Evolutionary conservation across 2,329 filamentous ascomycete species (phyloP).

Genomic region (Arthrobotrys sphaeroides): DNA sequence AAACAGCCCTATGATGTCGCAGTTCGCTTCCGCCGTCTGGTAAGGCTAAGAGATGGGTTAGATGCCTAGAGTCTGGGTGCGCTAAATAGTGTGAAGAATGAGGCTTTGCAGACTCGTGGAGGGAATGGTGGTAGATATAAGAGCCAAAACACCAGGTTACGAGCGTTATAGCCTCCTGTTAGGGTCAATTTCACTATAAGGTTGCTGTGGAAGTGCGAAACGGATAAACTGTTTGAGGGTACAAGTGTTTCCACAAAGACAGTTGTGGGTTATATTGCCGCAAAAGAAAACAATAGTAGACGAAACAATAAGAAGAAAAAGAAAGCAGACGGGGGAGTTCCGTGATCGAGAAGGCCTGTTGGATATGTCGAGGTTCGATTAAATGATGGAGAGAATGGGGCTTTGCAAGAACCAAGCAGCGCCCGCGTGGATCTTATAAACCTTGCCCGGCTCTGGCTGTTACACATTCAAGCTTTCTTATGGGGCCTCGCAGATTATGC

Average conservation of each 20-base stretch:
- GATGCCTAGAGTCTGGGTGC: conserved; percentile 46
- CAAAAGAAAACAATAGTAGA: background rate
- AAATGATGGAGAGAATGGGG: conserved; percentile 27
- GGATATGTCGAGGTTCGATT: background rate
- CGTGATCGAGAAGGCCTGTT: conserved; percentile 26
- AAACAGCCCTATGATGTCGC: conserved; percentile 49
- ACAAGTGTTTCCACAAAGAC: background rate
- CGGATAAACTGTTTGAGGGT: conserved; percentile 7
- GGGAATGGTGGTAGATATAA: conserved; percentile 22
- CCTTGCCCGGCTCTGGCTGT: conserved; percentile 1
- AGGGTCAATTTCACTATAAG: conserved; percentile 15
- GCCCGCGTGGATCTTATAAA: conserved; percentile 52
- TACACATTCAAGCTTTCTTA: conserved; percentile 24
- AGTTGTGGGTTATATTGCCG: background rate
- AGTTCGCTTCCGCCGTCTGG: conserved; percentile 37
- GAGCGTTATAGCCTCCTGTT: conserved; percentile 43
- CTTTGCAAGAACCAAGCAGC: conserved; percentile 45
- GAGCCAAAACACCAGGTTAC: conserved; percentile 19
- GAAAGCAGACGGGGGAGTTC: conserved; percentile 8
- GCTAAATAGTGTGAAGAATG: conserved; percentile 33
- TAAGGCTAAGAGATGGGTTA: conserved; percentile 45
- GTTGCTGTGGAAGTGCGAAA: background rate
- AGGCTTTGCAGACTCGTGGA: conserved; percentile 40
- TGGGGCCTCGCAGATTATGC: conserved; percentile 15
- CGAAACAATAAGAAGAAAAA: conserved; percentile 3